Evolutionary conservation across 2,329 filamentous ascomycete species (phyloP), one percentile per base, ranked within the genome.

Genomic region (Fusarium aywerte): DNA sequence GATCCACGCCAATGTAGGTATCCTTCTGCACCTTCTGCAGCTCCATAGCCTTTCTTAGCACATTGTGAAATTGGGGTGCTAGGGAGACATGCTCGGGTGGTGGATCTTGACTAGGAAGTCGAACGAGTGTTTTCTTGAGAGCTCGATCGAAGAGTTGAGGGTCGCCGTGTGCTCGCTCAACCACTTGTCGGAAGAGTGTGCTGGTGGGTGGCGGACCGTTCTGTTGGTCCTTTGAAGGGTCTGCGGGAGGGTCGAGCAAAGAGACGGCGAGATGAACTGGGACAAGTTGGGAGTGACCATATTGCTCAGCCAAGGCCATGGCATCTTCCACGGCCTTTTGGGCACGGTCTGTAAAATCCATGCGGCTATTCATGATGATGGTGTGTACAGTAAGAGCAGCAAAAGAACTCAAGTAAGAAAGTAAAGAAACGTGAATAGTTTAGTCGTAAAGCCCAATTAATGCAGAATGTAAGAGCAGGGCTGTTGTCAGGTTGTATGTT

Each of bases 1-100:
- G 96, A 79, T 98, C 96, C 61, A 98, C 90, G 38, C 95, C 96
- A 68, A 99, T 92, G 79, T 89, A 99, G 68, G 89, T 92, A 77
- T 99, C 96, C 74, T 97, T 98, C 75, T 99, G 96, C n/a, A 94
- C 93, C 81, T 96, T 97, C 73, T 96, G 95, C 54, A 99, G 80
- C 31, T 98, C 93, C 77, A 92, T 89, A 3, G 96, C 93, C 70
- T 92, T 88, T 71, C 93, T 88, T 50, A 99, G 84, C 58, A 97
- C 87, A 71, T 91, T 92, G 65, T 90, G 88, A 80, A 98, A 94
- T 10, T 89, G 84, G 1, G 93, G 93, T 12, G 94, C 90, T 73
- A 97, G 88, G 54, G 92, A 89, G 57, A 97, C 90, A 71, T 91
- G 88, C 76, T 98, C 95, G 62, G 96, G 96, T 13, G 96, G 94